phyloP scores from a whole-genome alignment of 169 alveolate species.

The Plasmodium vivax region DNA sequence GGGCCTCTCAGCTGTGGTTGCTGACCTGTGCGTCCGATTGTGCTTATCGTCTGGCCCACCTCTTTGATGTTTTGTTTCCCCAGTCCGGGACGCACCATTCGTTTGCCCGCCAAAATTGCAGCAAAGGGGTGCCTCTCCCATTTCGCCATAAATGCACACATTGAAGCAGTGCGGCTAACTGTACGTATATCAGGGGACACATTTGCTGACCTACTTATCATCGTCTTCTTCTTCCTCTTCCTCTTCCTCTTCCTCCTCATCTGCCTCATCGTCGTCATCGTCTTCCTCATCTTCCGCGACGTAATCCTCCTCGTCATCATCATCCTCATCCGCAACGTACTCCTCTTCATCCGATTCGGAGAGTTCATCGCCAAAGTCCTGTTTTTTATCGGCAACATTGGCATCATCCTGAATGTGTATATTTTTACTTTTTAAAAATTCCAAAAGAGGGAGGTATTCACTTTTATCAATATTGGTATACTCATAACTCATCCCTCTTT shows the following conservation, averaged over 20 bases:
- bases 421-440: conserved; percentile 86
- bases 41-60: neutral
- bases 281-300: conserved; percentile 88
- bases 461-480: conserved; percentile 95
- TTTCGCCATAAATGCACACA: neutral
- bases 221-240: conserved; percentile 83
- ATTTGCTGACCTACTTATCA: conserved; percentile 53
- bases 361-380: conserved; percentile 77
- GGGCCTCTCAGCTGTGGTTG: neutral
- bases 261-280: conserved; percentile 90
- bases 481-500: conserved; percentile 91
- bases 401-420: conserved; percentile 84
- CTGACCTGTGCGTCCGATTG: neutral
- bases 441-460: conserved; percentile 88
- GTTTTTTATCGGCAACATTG: conserved; percentile 75
- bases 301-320: conserved; percentile 80
- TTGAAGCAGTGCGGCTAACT: neutral
- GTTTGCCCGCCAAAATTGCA: neutral
- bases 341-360: conserved; percentile 81
- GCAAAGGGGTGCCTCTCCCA: neutral
- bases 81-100: neutral
- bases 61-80: neutral
- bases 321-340: conserved; percentile 85
- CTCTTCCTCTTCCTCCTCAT: conserved; percentile 76
- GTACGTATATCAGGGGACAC: neutral